Base-by-base conservation (phyloP, 2,329 filamentous ascomycete genomes). In the Colletotrichum trifolii region DNA sequence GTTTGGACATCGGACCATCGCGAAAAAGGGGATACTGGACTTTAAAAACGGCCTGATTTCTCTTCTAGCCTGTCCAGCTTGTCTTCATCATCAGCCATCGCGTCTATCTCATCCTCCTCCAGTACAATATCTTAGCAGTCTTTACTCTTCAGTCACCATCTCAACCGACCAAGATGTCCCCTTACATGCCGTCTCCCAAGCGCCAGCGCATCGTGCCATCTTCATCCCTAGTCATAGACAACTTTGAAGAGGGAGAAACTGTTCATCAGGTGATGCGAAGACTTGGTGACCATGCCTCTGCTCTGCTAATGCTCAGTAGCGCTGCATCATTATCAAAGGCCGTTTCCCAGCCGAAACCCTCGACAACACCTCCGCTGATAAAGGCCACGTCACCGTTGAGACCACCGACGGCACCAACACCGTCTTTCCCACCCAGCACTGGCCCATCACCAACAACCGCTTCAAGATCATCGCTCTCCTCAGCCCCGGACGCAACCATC, bases 401-500 rank as follows among this genome's bases (percentile, higher is more conserved):
- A 33, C 57, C 4, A 36, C 13, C 8, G 59, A 62, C 2, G 46
- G 59, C 46, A 39, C 34, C 17, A 36, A 25, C 11, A 39, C 8
- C 8, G 63, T n/a, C 17, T 66, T 66, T n/a, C 64, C 64, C 5
- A 13, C 35, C 34, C 64, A 66, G 38, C 47, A 53, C 8, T 63
- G 64, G 59, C 64, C 59, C 0, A 43, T 66, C 12, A 48, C 36
- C 39, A 43, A 49, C 43, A 40, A 38, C n/a, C 15, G 48, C 35
- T 49, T 63, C 53, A 66, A 50, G 45, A 50, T 58, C 39, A 46
- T 66, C 3, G 64, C 45, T 17, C 42, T 66, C 2, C 64, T 66
- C 4, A 63, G 53, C 0, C 59, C 64, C 6, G 64, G 64, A 13
- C 39, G n/a, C 7, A 66, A 66, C 38, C 49, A 34, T 6, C 25